Percentiles rank a stretch among this genome's conserved stretches.
phyloP scores from a whole-genome alignment of 2,329 filamentous ascomycete genomes.

The Alternaria triticina region DNA sequence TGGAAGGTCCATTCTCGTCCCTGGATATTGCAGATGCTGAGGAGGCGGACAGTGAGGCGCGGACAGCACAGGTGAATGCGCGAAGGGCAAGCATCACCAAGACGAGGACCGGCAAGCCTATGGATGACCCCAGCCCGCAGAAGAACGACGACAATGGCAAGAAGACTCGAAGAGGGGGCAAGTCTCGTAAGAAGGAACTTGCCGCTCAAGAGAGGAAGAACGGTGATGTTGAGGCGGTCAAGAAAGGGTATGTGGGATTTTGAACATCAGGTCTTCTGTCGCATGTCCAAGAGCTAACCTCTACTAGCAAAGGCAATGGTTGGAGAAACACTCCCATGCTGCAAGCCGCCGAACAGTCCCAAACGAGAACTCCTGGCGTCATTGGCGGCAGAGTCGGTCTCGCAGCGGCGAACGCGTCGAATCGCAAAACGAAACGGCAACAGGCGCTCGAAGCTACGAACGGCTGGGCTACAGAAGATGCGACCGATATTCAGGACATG shows the following conservation, averaged over 20 bases:
- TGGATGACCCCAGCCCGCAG: slow-evolving; percentile 42
- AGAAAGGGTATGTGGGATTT: slow-evolving; percentile 45
- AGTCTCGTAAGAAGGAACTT: slow-evolving; percentile 54
- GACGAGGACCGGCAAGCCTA: slow-evolving; percentile 50
- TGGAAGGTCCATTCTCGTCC: slow-evolving; percentile 50
- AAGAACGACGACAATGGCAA: slow-evolving; percentile 50
- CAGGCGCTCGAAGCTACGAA: slow-evolving; percentile 67
- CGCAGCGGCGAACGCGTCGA: slow-evolving; percentile 46
- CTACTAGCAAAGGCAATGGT: slow-evolving; percentile 62
- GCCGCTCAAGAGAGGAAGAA: slow-evolving; percentile 50
- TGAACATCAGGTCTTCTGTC: neutral
- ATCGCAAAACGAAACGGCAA: slow-evolving; percentile 55
- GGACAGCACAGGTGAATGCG: slow-evolving; percentile 27
- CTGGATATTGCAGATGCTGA: slow-evolving; percentile 49
- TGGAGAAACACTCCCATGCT: slow-evolving; percentile 73
- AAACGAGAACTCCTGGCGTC: slow-evolving; percentile 43
- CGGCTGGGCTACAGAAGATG: slow-evolving; percentile 95
- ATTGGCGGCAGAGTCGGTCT: slow-evolving; percentile 47
- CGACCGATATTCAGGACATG: slow-evolving; percentile 90
- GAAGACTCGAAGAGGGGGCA: slow-evolving; percentile 54
- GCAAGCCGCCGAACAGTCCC: slow-evolving; percentile 61
- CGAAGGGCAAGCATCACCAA: slow-evolving; percentile 49
- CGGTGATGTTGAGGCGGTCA: slow-evolving; percentile 36
- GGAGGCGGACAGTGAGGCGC: slow-evolving; percentile 46
- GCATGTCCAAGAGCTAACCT: slow-evolving; percentile 14